Conservation (phyloP, 495 filamentous ascomycete genomes). For the Xylaria nigripes region DNA sequence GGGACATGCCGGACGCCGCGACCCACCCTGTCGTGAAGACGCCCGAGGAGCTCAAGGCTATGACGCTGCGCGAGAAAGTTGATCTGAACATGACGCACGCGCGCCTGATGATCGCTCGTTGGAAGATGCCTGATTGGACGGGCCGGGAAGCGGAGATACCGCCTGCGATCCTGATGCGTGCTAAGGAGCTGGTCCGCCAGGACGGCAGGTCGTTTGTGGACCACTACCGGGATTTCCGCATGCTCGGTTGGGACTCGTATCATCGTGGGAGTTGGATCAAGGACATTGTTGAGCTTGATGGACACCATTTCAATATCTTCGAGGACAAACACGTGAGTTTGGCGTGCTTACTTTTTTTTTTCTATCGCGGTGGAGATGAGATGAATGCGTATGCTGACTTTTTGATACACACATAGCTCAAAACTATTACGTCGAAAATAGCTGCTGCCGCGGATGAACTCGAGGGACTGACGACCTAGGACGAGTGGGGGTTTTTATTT, state of each 20-base stretch:
- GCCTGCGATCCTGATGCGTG: slow-evolving; percentile 32
- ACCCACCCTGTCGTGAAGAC: slow-evolving; percentile 17
- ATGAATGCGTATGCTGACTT: neutral
- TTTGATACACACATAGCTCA: slow-evolving; percentile 16
- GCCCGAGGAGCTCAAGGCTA: slow-evolving; percentile 23
- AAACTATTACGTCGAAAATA: slow-evolving; percentile 24
- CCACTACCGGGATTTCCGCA: slow-evolving; percentile 18
- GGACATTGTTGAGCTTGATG: slow-evolving; percentile 30
- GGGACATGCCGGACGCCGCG: neutral
- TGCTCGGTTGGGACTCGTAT: slow-evolving; percentile 33
- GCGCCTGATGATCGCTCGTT: slow-evolving; percentile 27
- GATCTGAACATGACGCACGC: slow-evolving; percentile 31
- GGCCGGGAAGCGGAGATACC: slow-evolving; percentile 17
- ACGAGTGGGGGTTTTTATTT: neutral
- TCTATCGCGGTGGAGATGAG: too few relatives aligned
- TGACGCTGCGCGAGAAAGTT: slow-evolving; percentile 30
- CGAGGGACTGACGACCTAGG: slow-evolving; percentile 6
- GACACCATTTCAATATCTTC: slow-evolving; percentile 41
- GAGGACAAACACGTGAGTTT: slow-evolving; percentile 18
- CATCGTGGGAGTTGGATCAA: slow-evolving; percentile 25
- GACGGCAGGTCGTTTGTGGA: slow-evolving; percentile 28
- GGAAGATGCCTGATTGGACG: slow-evolving; percentile 30
- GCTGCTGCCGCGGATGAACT: slow-evolving; percentile 26
- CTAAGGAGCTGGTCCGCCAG: slow-evolving; percentile 23
- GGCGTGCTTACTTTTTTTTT: too few relatives aligned